A percentile compares a stretch with the other conserved stretches of the same genome.
Evolutionary conservation across 148 eudicot genomes (phyloP).

Genomic region (Amaranthus palmeri): DNA sequence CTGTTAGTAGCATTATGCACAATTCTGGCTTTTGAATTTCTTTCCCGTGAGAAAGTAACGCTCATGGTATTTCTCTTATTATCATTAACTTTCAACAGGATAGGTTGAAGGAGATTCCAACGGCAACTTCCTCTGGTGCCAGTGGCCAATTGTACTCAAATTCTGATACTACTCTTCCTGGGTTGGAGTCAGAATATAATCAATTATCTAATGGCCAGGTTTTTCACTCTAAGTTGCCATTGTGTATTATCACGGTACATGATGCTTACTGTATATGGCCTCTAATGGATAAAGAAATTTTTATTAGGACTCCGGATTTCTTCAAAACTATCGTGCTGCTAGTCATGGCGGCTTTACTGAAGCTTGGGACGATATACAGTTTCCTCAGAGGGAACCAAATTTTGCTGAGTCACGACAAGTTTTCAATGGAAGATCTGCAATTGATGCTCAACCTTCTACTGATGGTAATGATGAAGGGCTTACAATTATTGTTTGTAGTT

Average conservation of each 20-base stretch:
- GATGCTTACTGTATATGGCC: neutral
- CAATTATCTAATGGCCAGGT: conserved; percentile 62
- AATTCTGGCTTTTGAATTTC: neutral
- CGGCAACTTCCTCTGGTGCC: conserved; percentile 42
- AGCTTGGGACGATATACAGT: conserved; percentile 82
- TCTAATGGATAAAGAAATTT: conserved; percentile 16
- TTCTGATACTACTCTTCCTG: conserved; percentile 63
- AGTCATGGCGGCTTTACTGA: conserved; percentile 55
- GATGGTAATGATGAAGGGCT: conserved; percentile 50
- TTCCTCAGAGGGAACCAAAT: conserved; percentile 33
- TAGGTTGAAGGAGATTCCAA: conserved; percentile 81
- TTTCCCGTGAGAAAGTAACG: neutral
- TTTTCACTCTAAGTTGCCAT: conserved; percentile 3
- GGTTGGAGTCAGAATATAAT: conserved; percentile 62
- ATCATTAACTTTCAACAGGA: conserved; percentile 38
- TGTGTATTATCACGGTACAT: conserved; percentile 8
- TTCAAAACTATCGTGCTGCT: conserved; percentile 58
- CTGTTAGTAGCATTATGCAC: neutral
- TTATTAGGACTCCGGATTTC: conserved; percentile 64
- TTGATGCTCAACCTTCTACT: conserved; percentile 41
- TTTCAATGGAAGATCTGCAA: conserved; percentile 26
- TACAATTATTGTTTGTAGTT: neutral
- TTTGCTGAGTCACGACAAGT: conserved; percentile 39
- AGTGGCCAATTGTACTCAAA: conserved; percentile 40
- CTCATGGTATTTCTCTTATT: neutral